Conservation (phyloP, 129 eudicot species). For the Saposhnikovia divaricata region DNA sequence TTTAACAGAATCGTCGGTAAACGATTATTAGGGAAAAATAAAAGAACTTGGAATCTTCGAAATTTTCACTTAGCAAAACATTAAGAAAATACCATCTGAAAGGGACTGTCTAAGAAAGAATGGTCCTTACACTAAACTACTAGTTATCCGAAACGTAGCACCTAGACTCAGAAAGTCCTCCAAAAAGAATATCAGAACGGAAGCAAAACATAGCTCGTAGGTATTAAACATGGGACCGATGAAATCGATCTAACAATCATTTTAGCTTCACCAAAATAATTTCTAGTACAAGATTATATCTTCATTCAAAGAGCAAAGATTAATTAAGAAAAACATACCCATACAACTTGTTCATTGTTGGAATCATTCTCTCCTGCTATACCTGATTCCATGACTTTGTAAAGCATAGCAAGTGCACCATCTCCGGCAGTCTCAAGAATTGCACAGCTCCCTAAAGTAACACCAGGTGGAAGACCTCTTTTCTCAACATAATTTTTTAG, state of each 20-base stretch:
- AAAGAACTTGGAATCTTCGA: not conserved
- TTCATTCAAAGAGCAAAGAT: not conserved
- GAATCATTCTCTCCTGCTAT: slow-evolving; percentile 23
- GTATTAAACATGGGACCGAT: not conserved
- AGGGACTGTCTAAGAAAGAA: not conserved
- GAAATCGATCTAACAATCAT: not conserved
- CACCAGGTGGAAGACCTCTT: slow-evolving; percentile 48
- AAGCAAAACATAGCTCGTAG: not conserved
- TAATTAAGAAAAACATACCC: slow-evolving; percentile 38
- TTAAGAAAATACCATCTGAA: not conserved
- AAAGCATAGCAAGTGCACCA: slow-evolving; percentile 47
- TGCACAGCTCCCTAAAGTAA: slow-evolving; percentile 48
- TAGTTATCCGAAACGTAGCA: not conserved
- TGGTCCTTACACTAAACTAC: not conserved
- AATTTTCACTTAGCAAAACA: not conserved
- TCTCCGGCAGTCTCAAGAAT: slow-evolving; percentile 70
- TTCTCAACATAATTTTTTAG: slow-evolving; percentile 36
- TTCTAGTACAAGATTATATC: not conserved
- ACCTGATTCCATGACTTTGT: slow-evolving; percentile 44
- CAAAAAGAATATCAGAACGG: not conserved
- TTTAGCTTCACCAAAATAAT: not conserved
- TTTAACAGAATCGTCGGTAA: slow-evolving; percentile 11
- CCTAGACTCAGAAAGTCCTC: not conserved
- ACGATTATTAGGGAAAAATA: not conserved
- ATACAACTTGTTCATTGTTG: slow-evolving; percentile 35